Evolutionary conservation across 2,329 filamentous ascomycete species (phyloP).

Genomic region (Fusarium fracticaudum): DNA sequence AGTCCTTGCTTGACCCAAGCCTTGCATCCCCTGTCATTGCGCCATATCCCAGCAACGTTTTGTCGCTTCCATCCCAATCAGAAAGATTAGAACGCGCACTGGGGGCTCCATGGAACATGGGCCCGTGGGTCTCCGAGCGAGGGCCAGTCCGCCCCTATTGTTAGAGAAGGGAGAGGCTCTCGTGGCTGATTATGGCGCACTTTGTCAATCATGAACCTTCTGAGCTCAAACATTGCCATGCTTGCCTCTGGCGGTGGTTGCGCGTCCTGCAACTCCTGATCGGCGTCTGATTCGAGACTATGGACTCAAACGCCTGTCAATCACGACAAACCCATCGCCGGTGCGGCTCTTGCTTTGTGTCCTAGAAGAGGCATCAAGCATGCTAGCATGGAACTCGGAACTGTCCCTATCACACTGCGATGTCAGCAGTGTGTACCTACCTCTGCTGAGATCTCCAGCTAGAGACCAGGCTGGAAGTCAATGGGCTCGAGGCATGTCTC

Average conservation of each 20-base stretch:
- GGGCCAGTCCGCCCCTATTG: slow-evolving; percentile 35
- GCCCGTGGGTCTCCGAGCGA: slow-evolving; percentile 33
- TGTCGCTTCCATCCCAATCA: slow-evolving; percentile 33
- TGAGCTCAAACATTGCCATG: slow-evolving; percentile 19
- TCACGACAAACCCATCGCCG: slow-evolving; percentile 3
- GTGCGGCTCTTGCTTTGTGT: slow-evolving; percentile 16
- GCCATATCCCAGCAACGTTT: slow-evolving; percentile 37
- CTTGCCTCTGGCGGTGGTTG: slow-evolving; percentile 28
- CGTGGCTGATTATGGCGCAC: slow-evolving; percentile 11
- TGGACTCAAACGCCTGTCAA: slow-evolving; percentile 18
- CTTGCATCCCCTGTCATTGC: slow-evolving; percentile 40
- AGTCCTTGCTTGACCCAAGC: slow-evolving; percentile 33
- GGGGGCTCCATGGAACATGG: slow-evolving; percentile 19
- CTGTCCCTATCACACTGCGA: slow-evolving; percentile 5
- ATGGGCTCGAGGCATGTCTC: slow-evolving; percentile 1
- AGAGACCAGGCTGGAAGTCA: slow-evolving; percentile 15
- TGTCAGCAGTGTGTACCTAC: not conserved
- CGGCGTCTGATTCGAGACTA: slow-evolving; percentile 18
- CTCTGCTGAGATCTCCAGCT: not conserved
- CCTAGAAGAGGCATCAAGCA: not conserved
- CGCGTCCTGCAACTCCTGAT: slow-evolving; percentile 42
- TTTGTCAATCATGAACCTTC: slow-evolving; percentile 17
- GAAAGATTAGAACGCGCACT: slow-evolving; percentile 18
- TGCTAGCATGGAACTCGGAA: slow-evolving; percentile 17
- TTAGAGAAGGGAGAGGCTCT: slow-evolving; percentile 35